These are phyloP conservation scores for Rosa rugosa DNA, from an alignment of 306 rosid genomes.

Conservation along the genomic window DNA sequence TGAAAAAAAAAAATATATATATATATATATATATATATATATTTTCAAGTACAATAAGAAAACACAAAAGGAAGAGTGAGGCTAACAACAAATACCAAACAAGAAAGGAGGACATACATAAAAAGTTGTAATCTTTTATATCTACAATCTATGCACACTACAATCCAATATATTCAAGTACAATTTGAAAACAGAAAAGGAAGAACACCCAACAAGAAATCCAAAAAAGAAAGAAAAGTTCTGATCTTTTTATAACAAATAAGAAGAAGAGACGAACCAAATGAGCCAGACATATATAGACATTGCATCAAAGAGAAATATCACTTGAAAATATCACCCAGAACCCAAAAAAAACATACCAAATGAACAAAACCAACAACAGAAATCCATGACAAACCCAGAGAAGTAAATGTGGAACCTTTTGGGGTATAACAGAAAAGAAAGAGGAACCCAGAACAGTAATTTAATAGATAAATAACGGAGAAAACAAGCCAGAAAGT, in stretches of 20 bases:
- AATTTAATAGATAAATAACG: conserved; percentile 7
- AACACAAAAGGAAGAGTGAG: conserved; percentile 1
- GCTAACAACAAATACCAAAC: not conserved
- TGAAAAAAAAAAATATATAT: too few species aligned
- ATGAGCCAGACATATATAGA: not conserved
- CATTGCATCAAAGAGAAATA: not conserved
- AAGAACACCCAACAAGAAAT: not conserved
- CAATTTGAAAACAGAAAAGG: not conserved
- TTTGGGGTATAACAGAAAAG: not conserved
- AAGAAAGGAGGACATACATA: not conserved
- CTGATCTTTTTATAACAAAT: not conserved
- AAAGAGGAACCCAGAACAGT: conserved; percentile 2
- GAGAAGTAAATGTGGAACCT: conserved; percentile 11
- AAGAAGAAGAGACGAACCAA: conserved; percentile 8
- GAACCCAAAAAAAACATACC: not conserved
- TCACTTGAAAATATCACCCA: not conserved
- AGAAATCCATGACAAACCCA: not conserved
- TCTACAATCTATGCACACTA: not conserved
- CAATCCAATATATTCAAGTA: not conserved
- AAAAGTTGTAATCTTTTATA: not conserved
- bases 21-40: too few species aligned
- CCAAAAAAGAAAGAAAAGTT: conserved; percentile 10
- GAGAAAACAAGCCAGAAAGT: not conserved
- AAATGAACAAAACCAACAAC: not conserved
- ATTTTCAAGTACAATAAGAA: not conserved